These are phyloP conservation scores for Peterozyma xylosa DNA, from an alignment of 805 yeast genomes.

Conservation along the genomic window DNA sequence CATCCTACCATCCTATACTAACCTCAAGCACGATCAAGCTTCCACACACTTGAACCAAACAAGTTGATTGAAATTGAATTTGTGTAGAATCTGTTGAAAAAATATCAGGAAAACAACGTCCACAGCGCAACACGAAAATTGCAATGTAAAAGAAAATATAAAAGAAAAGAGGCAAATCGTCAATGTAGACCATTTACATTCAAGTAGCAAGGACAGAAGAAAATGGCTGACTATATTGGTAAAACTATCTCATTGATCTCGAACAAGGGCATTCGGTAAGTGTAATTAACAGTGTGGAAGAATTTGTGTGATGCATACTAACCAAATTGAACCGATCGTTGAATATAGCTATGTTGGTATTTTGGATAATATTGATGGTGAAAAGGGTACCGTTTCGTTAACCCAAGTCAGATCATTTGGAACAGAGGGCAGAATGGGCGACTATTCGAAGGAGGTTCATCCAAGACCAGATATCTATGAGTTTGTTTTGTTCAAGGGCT, in stretches of 20 bases:
- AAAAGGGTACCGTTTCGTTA: conserved; percentile 82
- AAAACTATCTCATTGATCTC: conserved; percentile 79
- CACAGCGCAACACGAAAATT: too few species aligned
- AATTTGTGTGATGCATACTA: background rate
- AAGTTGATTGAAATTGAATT: too few species aligned
- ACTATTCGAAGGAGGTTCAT: conserved; percentile 62
- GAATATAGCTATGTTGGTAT: conserved; percentile 70
- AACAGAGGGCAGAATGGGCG: conserved; percentile 80
- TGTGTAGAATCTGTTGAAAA: too few species aligned
- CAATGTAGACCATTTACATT: too few species aligned
- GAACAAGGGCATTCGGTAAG: conserved; percentile 60
- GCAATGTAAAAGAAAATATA: too few species aligned
- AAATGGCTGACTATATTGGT: conserved; percentile 90
- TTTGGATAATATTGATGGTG: conserved; percentile 83
- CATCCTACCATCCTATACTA: too few species aligned
- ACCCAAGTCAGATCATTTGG: conserved; percentile 78
- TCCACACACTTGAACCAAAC: too few species aligned
- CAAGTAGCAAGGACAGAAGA: background rate
- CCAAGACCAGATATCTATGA: conserved; percentile 62
- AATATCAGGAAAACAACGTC: too few species aligned
- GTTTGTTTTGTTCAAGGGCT: conserved; percentile 79
- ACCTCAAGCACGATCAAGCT: too few species aligned
- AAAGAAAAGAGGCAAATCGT: too few species aligned
- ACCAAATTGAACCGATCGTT: background rate
- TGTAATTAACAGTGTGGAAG: conserved; percentile 2